Evolutionary conservation across 768 basidiomycete genomes (phyloP).

Genomic region (Rhodotorula sphaerocarpa): DNA sequence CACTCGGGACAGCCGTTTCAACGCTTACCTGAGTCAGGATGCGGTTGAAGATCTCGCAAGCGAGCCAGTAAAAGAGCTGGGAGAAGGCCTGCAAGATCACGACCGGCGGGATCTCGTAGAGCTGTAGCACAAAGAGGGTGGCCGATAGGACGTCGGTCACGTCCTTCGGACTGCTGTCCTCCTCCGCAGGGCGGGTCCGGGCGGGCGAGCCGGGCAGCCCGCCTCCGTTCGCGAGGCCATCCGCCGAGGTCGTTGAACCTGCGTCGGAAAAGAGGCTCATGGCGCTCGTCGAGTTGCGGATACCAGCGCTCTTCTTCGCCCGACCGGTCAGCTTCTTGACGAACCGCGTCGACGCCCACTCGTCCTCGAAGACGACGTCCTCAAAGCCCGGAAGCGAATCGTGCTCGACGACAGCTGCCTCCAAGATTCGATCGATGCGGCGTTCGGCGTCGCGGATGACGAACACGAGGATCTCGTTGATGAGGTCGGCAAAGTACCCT

Average conservation of each 20-base stretch:
- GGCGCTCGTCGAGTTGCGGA: slow-evolving; percentile 17
- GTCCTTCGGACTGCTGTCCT: slow-evolving; percentile 45
- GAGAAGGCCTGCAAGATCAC: slow-evolving; percentile 86
- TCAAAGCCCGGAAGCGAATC: slow-evolving; percentile 66
- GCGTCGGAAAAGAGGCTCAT: slow-evolving; percentile 24
- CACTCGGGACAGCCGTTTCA: no score
- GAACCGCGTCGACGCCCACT: slow-evolving; percentile 56
- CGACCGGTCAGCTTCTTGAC: slow-evolving; percentile 44
- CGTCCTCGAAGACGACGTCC: slow-evolving; percentile 83
- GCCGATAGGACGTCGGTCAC: slow-evolving; percentile 75
- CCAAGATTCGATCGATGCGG: slow-evolving; percentile 76
- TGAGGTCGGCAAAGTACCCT: slow-evolving; percentile 76
- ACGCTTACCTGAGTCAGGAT: slow-evolving; percentile 39
- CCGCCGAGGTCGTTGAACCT: not conserved
- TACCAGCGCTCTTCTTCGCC: slow-evolving; percentile 38
- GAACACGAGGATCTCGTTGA: slow-evolving; percentile 93
- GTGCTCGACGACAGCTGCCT: slow-evolving; percentile 72
- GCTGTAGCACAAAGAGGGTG: slow-evolving; percentile 68
- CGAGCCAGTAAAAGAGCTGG: slow-evolving; percentile 97
- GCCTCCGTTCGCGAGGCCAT: not conserved
- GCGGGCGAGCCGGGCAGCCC: not conserved
- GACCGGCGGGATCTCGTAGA: slow-evolving; percentile 80
- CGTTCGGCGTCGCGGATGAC: slow-evolving; percentile 86
- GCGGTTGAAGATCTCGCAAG: slow-evolving; percentile 56
- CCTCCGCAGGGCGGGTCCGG: slow-evolving; percentile 4